Conservation (phyloP, 257 asterid species). For the Penstemon barbatus region DNA sequence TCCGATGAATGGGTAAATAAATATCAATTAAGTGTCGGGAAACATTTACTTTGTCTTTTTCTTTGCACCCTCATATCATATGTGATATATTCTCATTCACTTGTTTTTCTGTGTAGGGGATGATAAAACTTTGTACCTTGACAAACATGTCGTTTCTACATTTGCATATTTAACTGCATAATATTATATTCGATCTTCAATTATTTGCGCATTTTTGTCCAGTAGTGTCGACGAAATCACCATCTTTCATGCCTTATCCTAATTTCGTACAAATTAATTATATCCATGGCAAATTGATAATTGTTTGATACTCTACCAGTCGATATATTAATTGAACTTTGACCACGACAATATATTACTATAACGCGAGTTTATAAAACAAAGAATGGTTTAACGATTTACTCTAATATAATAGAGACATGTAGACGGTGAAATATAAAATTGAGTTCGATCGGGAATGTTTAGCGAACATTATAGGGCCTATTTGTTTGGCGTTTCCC, state of each 20-base stretch:
- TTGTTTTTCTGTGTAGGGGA: background rate
- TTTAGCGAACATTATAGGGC: too few species aligned
- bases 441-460: too few species aligned
- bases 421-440: too few species aligned
- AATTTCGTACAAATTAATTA: background rate
- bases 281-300: background rate
- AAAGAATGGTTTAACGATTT: too few species aligned
- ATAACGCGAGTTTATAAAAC: too few species aligned
- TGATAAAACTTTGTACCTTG: background rate
- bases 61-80: background rate
- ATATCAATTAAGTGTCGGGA: background rate
- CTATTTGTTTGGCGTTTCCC: too few species aligned
- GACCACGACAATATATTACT: too few species aligned
- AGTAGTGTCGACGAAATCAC: conserved; percentile 15
- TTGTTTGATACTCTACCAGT: background rate
- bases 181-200: background rate
- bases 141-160: background rate
- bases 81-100: background rate
- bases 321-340: too few species aligned
- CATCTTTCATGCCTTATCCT: conserved; percentile 10
- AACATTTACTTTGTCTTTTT: background rate
- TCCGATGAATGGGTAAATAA: background rate
- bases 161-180: background rate
- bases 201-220: background rate
- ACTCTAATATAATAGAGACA: too few species aligned